These are phyloP conservation scores for Candida nanaspora DNA, from an alignment of 805 yeast genomes.

Conservation along the genomic window DNA sequence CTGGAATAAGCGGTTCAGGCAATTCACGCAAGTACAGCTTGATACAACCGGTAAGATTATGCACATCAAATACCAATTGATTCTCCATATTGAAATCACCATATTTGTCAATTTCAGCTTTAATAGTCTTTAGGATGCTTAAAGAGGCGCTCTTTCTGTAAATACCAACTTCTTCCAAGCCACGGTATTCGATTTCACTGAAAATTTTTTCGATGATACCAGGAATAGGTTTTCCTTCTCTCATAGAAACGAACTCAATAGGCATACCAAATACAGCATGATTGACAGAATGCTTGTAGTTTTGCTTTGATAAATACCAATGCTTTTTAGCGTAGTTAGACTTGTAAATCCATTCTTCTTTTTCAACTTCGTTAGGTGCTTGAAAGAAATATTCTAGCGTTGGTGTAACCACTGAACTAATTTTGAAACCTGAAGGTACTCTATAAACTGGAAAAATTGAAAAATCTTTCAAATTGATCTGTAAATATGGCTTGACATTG, in stretches of 20 bases:
- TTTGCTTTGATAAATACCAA: conserved; percentile 42
- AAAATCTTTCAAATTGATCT: conserved; percentile 38
- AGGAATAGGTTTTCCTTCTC: conserved; percentile 63
- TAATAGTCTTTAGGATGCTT: conserved; percentile 36
- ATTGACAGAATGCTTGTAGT: conserved; percentile 15
- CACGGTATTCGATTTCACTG: conserved; percentile 75
- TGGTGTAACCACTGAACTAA: conserved; percentile 23
- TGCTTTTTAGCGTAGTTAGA: conserved; percentile 42
- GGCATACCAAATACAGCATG: conserved; percentile 81
- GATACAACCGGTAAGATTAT: conserved; percentile 83
- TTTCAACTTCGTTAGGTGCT: conserved; percentile 51
- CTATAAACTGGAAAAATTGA: conserved; percentile 47
- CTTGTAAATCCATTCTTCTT: conserved; percentile 65
- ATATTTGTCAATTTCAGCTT: conserved; percentile 34
- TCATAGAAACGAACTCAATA: conserved; percentile 60
- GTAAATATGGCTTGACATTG: conserved; percentile 43
- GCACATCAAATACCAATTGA: conserved; percentile 53
- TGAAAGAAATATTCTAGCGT: conserved; percentile 53
- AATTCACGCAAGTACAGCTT: conserved; percentile 78
- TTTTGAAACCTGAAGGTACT: conserved; percentile 40
- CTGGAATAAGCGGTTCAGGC: conserved; percentile 77
- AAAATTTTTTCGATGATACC: conserved; percentile 57
- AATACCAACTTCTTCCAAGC: conserved; percentile 84
- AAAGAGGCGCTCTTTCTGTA: conserved; percentile 63
- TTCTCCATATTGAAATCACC: conserved; percentile 41